Evolutionary conservation across 1,284 basidiomycete species (phyloP).

Genomic region (Spongispora temasekensis): DNA sequence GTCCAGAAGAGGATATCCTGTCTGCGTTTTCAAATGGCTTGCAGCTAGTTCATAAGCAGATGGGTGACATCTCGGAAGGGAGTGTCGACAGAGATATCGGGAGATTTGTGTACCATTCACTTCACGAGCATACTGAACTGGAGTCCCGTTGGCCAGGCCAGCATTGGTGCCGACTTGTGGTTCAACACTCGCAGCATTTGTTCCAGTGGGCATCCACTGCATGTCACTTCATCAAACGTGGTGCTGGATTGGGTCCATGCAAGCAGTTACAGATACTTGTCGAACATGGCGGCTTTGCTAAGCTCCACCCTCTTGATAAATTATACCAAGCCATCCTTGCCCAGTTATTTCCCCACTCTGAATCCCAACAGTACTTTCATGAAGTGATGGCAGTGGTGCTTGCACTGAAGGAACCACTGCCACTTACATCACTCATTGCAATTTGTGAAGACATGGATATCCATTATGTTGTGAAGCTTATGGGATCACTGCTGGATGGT

Average conservation of each 20-base stretch:
- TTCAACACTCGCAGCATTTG: not conserved
- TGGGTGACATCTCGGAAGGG: not conserved
- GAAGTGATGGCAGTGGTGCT: not conserved
- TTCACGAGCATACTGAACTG: not conserved
- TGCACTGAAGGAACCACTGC: not conserved
- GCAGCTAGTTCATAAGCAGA: not conserved
- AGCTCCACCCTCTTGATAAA: not conserved
- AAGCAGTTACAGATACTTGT: not conserved
- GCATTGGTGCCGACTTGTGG: not conserved
- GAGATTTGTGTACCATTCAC: not conserved
- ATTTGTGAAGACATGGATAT: not conserved
- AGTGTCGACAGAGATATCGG: not conserved
- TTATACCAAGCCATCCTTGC: not conserved
- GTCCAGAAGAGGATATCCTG: not conserved
- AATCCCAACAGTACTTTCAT: not conserved
- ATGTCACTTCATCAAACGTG: not conserved
- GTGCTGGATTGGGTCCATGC: not conserved
- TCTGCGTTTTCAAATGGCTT: not conserved
- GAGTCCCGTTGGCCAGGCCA: not conserved
- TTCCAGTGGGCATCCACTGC: not conserved
- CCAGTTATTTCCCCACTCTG: not conserved
- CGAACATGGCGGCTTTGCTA: not conserved
- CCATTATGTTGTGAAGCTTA: not conserved
- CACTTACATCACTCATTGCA: not conserved
- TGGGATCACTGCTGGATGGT: not conserved